Percentiles rank a stretch among this genome's conserved stretches.
Conservation (phyloP, 2,329 filamentous ascomycete species). For the Podosphaera xanthii region DNA sequence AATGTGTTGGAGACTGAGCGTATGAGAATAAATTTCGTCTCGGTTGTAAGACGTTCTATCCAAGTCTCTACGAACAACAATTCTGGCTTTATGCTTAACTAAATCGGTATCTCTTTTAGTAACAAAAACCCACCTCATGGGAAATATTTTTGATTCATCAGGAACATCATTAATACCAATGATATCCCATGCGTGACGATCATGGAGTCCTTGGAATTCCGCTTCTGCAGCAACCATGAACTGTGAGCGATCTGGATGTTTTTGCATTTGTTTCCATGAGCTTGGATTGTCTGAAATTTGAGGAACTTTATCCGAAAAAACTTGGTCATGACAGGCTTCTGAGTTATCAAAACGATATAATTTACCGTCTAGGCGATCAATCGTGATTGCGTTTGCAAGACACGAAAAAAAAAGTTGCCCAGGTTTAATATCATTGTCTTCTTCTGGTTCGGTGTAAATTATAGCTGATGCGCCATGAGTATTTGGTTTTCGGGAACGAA, state of each 20-base stretch:
- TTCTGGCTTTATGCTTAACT: no score
- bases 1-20: neutral
- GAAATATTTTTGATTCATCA: neutral
- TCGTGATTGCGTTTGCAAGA: neutral
- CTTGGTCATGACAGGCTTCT: neutral
- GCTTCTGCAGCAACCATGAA: neutral
- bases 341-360: no score
- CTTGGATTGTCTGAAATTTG: neutral
- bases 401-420: neutral
- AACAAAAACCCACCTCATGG: no score
- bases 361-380: no score
- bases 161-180: neutral
- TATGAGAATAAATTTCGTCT: constrained; percentile 1
- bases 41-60: neutral
- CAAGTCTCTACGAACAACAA: neutral
- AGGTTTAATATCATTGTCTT: neutral
- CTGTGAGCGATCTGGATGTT: neutral
- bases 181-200: neutral
- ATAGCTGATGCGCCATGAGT: neutral
- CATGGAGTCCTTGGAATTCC: neutral
- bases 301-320: neutral
- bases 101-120: no score
- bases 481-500: neutral
- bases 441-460: neutral
- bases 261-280: neutral